Conservation (phyloP, 2,329 filamentous ascomycete species). For the Lecanicillium sp. region DNA sequence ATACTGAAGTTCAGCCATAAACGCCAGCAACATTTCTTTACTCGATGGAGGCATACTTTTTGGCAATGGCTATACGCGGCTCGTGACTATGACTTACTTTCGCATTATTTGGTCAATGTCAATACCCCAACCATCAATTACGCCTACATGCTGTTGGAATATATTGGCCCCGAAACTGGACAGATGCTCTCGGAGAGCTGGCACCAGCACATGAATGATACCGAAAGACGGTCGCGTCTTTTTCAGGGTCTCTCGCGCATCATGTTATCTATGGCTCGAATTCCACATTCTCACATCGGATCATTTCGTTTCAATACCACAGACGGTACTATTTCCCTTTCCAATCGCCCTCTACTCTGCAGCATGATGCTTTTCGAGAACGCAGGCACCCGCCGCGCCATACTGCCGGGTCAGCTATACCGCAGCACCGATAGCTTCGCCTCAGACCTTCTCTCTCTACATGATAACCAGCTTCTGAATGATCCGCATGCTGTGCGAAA, state of each 20-base stretch:
- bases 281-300: slow-evolving; percentile 22
- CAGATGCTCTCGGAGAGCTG: slow-evolving; percentile 23
- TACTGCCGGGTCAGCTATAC: slow-evolving; percentile 26
- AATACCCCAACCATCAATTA: slow-evolving; percentile 13
- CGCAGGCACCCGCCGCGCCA: slow-evolving; percentile 24
- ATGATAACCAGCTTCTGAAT: slow-evolving; percentile 21
- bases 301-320: slow-evolving; percentile 21
- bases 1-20: slow-evolving; percentile 17
- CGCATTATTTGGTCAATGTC: slow-evolving; percentile 12
- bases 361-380: slow-evolving; percentile 27
- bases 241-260: slow-evolving; percentile 23
- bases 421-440: slow-evolving; percentile 21
- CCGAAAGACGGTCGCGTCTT: slow-evolving; percentile 19
- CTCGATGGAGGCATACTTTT: slow-evolving; percentile 5
- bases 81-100: slow-evolving; percentile 12
- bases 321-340: slow-evolving; percentile 23
- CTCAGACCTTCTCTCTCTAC: slow-evolving; percentile 20
- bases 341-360: slow-evolving; percentile 26
- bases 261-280: slow-evolving; percentile 22
- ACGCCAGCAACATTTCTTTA: slow-evolving; percentile 13
- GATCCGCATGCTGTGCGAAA: slow-evolving; percentile 21
- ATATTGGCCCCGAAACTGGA: slow-evolving; percentile 18
- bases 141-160: slow-evolving; percentile 25
- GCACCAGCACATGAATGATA: slow-evolving; percentile 16
- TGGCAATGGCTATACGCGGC: slow-evolving; percentile 7